Evolutionary conservation across 768 basidiomycete species (phyloP).

Genomic region (Tremella yokohamensis): DNA sequence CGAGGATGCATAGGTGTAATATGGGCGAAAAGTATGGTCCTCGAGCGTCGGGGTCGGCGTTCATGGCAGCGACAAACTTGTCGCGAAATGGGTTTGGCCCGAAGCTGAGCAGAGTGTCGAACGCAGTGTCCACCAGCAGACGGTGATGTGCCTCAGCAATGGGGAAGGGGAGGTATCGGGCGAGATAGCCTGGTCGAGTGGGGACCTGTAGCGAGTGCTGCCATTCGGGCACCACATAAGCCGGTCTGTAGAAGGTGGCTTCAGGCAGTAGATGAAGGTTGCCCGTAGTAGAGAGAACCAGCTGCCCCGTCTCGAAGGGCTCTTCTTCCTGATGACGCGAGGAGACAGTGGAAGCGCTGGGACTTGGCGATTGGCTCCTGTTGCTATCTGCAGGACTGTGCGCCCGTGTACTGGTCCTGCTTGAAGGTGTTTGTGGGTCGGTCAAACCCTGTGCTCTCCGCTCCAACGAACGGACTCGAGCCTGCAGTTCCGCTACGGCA

Average conservation of each 20-base stretch:
- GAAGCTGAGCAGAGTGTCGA: constrained; percentile 3
- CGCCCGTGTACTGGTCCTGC: not conserved
- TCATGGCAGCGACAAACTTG: not conserved
- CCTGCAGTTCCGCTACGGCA: no score
- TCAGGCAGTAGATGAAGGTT: not conserved
- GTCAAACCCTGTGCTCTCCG: not conserved
- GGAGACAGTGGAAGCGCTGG: not conserved
- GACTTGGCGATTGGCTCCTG: not conserved
- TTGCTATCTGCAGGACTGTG: not conserved
- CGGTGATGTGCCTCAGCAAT: constrained; percentile 2
- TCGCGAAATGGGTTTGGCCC: not conserved
- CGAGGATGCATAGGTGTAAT: not conserved
- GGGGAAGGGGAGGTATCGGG: constrained; percentile 2
- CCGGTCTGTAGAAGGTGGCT: not conserved
- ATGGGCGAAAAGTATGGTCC: constrained; percentile 1
- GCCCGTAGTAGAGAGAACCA: constrained; percentile 1
- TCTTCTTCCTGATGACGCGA: not conserved
- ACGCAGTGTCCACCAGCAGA: not conserved
- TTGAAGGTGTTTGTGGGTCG: not conserved
- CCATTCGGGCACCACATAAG: not conserved
- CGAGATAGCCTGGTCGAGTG: not conserved
- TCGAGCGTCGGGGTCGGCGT: not conserved
- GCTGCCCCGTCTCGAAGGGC: not conserved
- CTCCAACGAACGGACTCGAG: not conserved
- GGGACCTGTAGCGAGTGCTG: not conserved